Evolutionary conservation across 1,284 basidiomycete species (phyloP), one percentile per base, ranked within the genome.

Genomic region (Trichosporon asahii): DNA sequence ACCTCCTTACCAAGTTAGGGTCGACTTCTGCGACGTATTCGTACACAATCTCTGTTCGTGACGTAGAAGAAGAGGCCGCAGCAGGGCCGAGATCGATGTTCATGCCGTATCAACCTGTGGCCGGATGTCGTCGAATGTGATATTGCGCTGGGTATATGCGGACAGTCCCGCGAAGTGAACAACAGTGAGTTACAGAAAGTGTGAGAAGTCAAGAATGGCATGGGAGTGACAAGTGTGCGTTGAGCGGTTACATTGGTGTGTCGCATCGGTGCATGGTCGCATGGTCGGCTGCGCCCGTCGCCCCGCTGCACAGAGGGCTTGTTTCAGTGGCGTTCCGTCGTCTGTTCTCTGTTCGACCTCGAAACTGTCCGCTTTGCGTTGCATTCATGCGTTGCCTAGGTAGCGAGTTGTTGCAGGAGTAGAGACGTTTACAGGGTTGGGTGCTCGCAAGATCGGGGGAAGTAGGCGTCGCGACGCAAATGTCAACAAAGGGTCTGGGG

Each of bases 21-120:
- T 82, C 79, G 15, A 82, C 70, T 18, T 74, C 71, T 46, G 80
- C 77, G 68, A 78, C 76, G 65, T 81, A 80, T 66, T 80, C 75
- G 74, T 79, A 81, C n/a, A 76, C 67, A 15, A 80, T 69, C 63
- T 81, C 76, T 40, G 74, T 29, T 66, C 55, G 35, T 46, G 61
- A 21, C 2, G 27, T 18, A 21, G 61, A 57, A 8, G 18, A 29
- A 29, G 31, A 57, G 4, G 33, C 35, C 14, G 66, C 11, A 21
- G 8, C 12, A 3, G 21, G n/a, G 33, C 29, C 61, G 6, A 14
- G 6, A 18, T 37, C 31, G 3, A 53, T 18, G 49, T 21, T 53
- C 49, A 53, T 53, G 21, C n/a, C n/a, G n/a, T n/a, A n/a, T n/a
- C n/a, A n/a, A n/a, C n/a, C n/a, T n/a, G n/a, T n/a, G n/a, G n/a